phyloP scores from a whole-genome alignment of 73 alveolate genomes.

The Tetrahymena elliotti region DNA sequence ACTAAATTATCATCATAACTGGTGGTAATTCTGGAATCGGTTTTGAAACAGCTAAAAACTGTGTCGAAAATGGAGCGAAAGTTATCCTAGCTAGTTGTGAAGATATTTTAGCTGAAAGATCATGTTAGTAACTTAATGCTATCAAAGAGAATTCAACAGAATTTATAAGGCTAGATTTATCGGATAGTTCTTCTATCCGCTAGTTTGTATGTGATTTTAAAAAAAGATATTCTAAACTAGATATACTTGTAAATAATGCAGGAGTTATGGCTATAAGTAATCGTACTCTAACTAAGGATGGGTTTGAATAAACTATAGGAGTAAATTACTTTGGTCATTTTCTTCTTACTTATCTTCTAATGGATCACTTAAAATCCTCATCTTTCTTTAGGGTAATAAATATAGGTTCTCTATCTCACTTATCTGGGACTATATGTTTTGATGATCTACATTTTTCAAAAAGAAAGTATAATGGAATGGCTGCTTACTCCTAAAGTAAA shows the following conservation, averaged over 20 bases:
- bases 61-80: conserved; percentile 21
- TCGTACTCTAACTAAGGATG: not conserved
- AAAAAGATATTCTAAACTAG: not conserved
- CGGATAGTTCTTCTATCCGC: conserved; percentile 4
- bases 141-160: not conserved
- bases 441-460: not conserved
- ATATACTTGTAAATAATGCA: conserved; percentile 42
- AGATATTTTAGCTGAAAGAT: not conserved
- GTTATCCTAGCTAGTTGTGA: conserved; percentile 29
- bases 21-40: conserved; percentile 43
- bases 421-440: not conserved
- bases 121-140: not conserved
- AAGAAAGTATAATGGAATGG: conserved; percentile 1
- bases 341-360: not conserved
- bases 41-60: conserved; percentile 20
- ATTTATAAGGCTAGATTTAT: conserved; percentile 13
- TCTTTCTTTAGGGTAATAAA: conserved; percentile 16
- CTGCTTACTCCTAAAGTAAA: conserved; percentile 1
- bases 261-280: conserved; percentile 40
- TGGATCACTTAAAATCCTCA: not conserved
- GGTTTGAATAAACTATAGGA: conserved; percentile 17
- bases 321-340: conserved; percentile 33
- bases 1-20: conserved; percentile 13
- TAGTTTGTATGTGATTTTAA: not conserved
- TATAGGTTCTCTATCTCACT: conserved; percentile 21